These are phyloP conservation scores for Metschnikowia proteae DNA, from an alignment of 805 yeast genomes.

Conservation along the genomic window DNA sequence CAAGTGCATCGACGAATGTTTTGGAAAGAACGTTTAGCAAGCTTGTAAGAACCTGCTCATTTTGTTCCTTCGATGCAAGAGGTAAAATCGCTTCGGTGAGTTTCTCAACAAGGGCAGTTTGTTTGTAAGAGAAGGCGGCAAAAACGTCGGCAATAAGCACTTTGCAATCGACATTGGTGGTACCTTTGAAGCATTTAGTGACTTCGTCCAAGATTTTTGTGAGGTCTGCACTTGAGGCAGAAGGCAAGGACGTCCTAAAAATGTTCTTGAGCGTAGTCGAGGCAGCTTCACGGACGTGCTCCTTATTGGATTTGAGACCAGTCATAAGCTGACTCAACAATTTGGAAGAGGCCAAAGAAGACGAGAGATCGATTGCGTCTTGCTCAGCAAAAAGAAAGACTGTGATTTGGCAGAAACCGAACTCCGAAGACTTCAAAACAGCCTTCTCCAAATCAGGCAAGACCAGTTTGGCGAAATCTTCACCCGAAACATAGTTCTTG, in stretches of 20 bases:
- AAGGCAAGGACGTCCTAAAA: conserved; percentile 17
- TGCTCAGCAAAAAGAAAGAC: conserved; percentile 42
- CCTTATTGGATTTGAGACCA: conserved; percentile 68
- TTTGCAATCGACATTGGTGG: conserved; percentile 64
- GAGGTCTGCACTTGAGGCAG: conserved; percentile 19
- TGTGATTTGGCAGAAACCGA: conserved; percentile 53
- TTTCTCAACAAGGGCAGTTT: conserved; percentile 18
- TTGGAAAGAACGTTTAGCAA: conserved; percentile 48
- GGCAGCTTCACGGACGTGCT: conserved; percentile 52
- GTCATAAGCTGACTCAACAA: conserved; percentile 49
- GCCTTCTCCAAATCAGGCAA: conserved; percentile 70
- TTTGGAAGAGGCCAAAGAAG: conserved; percentile 35
- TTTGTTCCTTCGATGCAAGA: conserved; percentile 67
- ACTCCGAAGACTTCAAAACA: conserved; percentile 73
- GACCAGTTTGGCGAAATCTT: conserved; percentile 35
- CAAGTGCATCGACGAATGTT: conserved; percentile 34
- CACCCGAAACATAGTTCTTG: conserved; percentile 36
- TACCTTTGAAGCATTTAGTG: conserved; percentile 52
- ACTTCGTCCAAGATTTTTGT: conserved; percentile 48
- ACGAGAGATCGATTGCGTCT: conserved; percentile 38
- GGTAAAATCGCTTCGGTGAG: conserved; percentile 46
- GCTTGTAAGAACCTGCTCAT: conserved; percentile 57
- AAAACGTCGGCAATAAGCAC: conserved; percentile 47
- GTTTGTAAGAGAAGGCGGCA: conserved; percentile 22
- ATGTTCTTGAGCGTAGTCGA: conserved; percentile 29